Evolutionary conservation across 2,329 filamentous ascomycete genomes (phyloP).

Genomic region (Domatiomyces catenatus): DNA sequence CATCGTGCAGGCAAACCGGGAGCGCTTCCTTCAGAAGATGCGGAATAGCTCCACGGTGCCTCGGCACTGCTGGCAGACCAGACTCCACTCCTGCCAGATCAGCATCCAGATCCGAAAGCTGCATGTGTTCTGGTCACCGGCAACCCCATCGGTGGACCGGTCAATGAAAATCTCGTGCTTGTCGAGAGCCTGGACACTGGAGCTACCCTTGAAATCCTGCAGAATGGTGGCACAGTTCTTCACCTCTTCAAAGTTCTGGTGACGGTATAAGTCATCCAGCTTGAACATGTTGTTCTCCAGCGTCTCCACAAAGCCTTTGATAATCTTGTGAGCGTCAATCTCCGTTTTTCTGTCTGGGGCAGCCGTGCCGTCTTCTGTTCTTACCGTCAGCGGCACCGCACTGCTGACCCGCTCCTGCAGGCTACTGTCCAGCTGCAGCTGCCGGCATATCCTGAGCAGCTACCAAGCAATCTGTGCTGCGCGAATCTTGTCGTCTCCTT

Average conservation of each 20-base stretch:
- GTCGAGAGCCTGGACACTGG: slow-evolving; percentile 93
- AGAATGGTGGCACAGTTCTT: slow-evolving; percentile 88
- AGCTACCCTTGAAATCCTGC: slow-evolving; percentile 87
- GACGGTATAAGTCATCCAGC: slow-evolving; percentile 89
- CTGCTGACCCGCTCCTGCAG: slow-evolving; percentile 18
- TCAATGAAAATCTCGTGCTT: slow-evolving; percentile 99
- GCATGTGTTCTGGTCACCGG: slow-evolving; percentile 50
- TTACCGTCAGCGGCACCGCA: slow-evolving; percentile 30
- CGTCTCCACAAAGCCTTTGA: slow-evolving; percentile 93
- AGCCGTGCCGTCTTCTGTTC: slow-evolving; percentile 29
- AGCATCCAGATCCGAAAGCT: slow-evolving; percentile 81
- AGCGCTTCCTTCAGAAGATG: slow-evolving; percentile 90
- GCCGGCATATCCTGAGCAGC: slow-evolving; percentile 81
- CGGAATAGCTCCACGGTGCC: no score
- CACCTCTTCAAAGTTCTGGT: slow-evolving; percentile 96
- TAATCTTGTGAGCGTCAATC: slow-evolving; percentile 64
- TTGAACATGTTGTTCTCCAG: slow-evolving; percentile 88
- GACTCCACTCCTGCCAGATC: slow-evolving; percentile 85
- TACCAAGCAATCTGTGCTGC: slow-evolving; percentile 90
- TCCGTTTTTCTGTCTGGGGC: slow-evolving; percentile 20
- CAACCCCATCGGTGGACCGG: slow-evolving; percentile 70
- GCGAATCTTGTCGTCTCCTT: slow-evolving; percentile 80
- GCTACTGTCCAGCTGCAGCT: slow-evolving; percentile 56
- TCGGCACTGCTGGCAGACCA: no score
- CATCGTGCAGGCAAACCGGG: slow-evolving; percentile 81